Percentiles rank a stretch among this genome's conserved stretches.
Conservation (phyloP, 2,329 filamentous ascomycete species). For the Colletotrichum paranaense region DNA sequence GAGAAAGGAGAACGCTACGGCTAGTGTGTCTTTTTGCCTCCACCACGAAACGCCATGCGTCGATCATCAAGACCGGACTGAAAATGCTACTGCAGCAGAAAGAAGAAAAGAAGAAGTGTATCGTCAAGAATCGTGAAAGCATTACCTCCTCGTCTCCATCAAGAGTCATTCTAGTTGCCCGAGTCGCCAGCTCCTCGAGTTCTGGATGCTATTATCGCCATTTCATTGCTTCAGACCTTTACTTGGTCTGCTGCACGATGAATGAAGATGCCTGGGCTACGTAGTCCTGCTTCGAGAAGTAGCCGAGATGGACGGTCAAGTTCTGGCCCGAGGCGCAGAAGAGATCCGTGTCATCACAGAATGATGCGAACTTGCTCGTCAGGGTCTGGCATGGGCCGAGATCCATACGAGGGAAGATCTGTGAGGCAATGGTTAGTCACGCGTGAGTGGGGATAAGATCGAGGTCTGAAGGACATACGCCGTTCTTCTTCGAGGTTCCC, state of each 20-base stretch:
- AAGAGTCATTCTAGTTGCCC: not conserved
- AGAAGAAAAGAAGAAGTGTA: not conserved
- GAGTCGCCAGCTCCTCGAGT: conserved; percentile 20
- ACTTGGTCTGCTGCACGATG: conserved; percentile 8
- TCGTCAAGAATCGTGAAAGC: not conserved
- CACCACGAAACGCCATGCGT: conserved; percentile 10
- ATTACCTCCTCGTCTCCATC: not conserved
- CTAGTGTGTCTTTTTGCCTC: conserved; percentile 2
- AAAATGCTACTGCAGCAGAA: conserved; percentile 1
- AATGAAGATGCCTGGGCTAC: conserved; percentile 5
- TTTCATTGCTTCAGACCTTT: not conserved
- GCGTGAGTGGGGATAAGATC: accelerated
- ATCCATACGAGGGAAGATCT: conserved; percentile 32
- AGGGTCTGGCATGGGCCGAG: conserved; percentile 11
- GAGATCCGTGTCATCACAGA: conserved; percentile 27
- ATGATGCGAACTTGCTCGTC: conserved; percentile 6
- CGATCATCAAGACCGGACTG: conserved; percentile 23
- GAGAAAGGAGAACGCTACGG: not conserved
- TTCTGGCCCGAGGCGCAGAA: conserved; percentile 33
- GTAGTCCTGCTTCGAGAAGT: conserved; percentile 30
- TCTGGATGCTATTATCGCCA: not conserved
- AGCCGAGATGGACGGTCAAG: conserved; percentile 26
- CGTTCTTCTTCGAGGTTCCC: conserved; percentile 50
- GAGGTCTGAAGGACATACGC: conserved; percentile 43
- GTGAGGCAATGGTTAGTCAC: not conserved